Evolutionary conservation across 805 yeast species (phyloP), one percentile per base, ranked within the genome.

Genomic region (Kodamaea nitidulidarum): DNA sequence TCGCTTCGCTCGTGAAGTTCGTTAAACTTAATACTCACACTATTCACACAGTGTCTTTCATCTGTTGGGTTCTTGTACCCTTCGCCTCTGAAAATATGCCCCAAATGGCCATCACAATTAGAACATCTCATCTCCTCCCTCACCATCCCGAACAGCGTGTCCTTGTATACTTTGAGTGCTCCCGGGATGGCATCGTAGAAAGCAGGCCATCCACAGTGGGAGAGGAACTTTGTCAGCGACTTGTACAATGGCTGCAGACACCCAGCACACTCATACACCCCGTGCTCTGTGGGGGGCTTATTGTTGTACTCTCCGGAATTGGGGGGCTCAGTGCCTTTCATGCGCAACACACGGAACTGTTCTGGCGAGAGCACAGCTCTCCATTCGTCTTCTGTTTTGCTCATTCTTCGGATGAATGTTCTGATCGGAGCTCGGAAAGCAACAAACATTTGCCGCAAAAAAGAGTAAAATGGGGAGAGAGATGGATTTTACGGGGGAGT

Each of bases 121-220:
- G 81, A 67, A 57, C 99, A 93, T 46, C 83, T 71, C 81, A 93
- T 90, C 58, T 93, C 99, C 9, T 80, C 86, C 45, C 98, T 73
- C 10, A 66, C 69, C 93, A 84, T 88, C 0, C 98, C 98, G 36
- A 65, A 62, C 6, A 81, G 60, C 0, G 41, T 52, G 59, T 93
- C 98, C 14, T 67, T 71, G 42, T 73, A 62, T 9, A 82, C 69
- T 15, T 61, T 71, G 28, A 93, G 72, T 4, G 95, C 72, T 0
- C 88, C 90, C 0, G 95, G 95, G 28, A 86, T 67, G 1, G 95
- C 96, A 42, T 87, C 84, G 60, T 82, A 91, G 61, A 93, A 93
- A 0, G 96, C 90, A 1, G 98, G 98, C 98, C 98, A 93, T 2
- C 98, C 98, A 61, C 98, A 93, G 39, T 88, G 88, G 9, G 95